These are phyloP conservation scores for Suillus fuscotomentosus DNA, from an alignment of 768 basidiomycete genomes.

Conservation along the genomic window DNA sequence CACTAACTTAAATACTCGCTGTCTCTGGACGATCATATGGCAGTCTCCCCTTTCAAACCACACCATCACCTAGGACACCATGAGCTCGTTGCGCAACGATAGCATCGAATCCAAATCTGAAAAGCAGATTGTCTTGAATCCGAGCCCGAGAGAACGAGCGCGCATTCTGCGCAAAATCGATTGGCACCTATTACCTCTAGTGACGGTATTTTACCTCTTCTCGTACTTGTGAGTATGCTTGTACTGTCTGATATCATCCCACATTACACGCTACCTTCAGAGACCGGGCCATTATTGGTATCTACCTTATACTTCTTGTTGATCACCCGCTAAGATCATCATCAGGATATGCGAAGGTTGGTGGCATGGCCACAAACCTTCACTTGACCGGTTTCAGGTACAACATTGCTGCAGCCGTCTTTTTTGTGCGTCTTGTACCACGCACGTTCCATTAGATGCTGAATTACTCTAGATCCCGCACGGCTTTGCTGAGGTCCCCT, in stretches of 20 bases:
- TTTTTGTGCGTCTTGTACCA: constrained; percentile 27
- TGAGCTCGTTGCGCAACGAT: not conserved
- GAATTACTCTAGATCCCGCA: constrained; percentile 32
- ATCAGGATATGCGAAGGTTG: constrained; percentile 42
- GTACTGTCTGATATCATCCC: not conserved
- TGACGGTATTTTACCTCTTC: constrained; percentile 42
- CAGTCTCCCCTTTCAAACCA: not conserved
- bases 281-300: constrained; percentile 45
- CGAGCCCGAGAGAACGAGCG: constrained; percentile 19
- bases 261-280: constrained; percentile 14
- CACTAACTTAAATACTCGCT: not conserved
- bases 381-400: constrained; percentile 33
- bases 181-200: constrained; percentile 41
- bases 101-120: not conserved
- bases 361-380: constrained; percentile 41
- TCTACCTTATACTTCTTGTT: not conserved
- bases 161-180: constrained; percentile 42
- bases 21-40: not conserved
- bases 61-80: not conserved
- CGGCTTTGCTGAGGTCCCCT: constrained; percentile 36
- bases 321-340: not conserved
- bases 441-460: not conserved
- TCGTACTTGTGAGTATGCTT: constrained; percentile 41
- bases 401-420: constrained; percentile 38
- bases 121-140: constrained; percentile 3